phyloP scores from a whole-genome alignment of 2,329 filamentous ascomycete species.

The Colletotrichum lindemuthianum region DNA sequence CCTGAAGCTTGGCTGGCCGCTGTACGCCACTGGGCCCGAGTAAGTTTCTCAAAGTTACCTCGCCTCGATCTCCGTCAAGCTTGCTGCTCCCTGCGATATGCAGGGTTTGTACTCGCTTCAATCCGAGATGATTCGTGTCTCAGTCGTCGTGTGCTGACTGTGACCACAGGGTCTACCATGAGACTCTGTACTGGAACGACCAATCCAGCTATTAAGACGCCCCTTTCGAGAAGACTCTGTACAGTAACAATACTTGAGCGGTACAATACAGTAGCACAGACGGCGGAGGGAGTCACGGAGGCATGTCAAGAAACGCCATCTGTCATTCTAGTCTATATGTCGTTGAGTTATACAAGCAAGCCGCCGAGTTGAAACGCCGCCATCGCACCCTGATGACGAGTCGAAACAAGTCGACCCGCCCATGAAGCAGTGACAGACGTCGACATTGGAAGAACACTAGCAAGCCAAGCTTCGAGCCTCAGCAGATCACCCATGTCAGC shows the following conservation, averaged over 20 bases:
- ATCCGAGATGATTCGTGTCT: neutral
- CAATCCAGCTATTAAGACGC: slow-evolving; percentile 52
- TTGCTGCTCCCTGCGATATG: slow-evolving; percentile 10
- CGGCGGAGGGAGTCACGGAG: neutral
- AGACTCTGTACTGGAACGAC: slow-evolving; percentile 65
- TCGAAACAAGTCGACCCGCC: slow-evolving; percentile 30
- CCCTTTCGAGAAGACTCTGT: neutral
- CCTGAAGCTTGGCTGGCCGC: slow-evolving; percentile 64
- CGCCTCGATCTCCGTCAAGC: slow-evolving; percentile 37
- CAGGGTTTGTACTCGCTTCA: slow-evolving; percentile 6
- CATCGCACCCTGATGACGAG: slow-evolving; percentile 15
- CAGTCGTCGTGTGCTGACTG: slow-evolving; percentile 20
- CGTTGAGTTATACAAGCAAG: slow-evolving; percentile 19
- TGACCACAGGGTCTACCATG: slow-evolving; percentile 48
- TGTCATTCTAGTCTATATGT: slow-evolving; percentile 25
- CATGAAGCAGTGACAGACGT: slow-evolving; percentile 21
- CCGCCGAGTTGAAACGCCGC: slow-evolving; percentile 29
- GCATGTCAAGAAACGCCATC: slow-evolving; percentile 29
- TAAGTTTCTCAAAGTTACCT: slow-evolving; percentile 46
- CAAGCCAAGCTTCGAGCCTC: slow-evolving; percentile 33
- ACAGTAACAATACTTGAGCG: slow-evolving; percentile 4
- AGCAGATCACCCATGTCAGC: slow-evolving; percentile 26
- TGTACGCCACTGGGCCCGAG: slow-evolving; percentile 65
- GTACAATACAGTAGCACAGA: slow-evolving; percentile 4
- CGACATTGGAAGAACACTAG: slow-evolving; percentile 12